Percentiles rank a stretch among this genome's conserved stretches.
phyloP scores from a whole-genome alignment of 208 protist genomes.

The Leishmania martiniquensis region DNA sequence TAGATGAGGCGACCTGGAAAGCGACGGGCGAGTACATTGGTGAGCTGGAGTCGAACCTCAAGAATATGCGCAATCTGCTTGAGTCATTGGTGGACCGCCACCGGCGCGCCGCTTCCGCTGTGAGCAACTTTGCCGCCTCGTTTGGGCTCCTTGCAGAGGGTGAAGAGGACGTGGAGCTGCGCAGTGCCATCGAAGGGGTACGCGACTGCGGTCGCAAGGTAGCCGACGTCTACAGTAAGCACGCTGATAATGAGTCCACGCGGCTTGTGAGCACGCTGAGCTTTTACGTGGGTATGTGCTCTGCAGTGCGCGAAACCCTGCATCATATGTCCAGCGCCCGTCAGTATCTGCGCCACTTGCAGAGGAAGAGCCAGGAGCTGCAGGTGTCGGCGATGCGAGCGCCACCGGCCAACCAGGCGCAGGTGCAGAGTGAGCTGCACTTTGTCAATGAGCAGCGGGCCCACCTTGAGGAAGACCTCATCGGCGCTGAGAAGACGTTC shows the following conservation, averaged over 20 bases:
- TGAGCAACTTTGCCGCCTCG: slow-evolving; percentile 34
- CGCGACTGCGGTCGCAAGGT: slow-evolving; percentile 67
- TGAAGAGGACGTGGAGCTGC: slow-evolving; percentile 58
- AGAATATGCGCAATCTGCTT: slow-evolving; percentile 32
- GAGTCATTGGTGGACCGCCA: slow-evolving; percentile 34
- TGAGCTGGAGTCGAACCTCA: slow-evolving; percentile 31
- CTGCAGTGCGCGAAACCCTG: slow-evolving; percentile 68
- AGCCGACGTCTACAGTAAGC: slow-evolving; percentile 51
- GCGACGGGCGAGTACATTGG: slow-evolving; percentile 31
- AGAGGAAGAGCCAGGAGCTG: slow-evolving; percentile 27
- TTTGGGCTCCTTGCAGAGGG: slow-evolving; percentile 41
- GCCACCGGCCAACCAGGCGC: slow-evolving; percentile 27
- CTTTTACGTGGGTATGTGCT: slow-evolving; percentile 88
- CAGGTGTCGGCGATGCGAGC: slow-evolving; percentile 32
- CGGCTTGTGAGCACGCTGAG: slow-evolving; percentile 82
- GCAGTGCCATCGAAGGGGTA: slow-evolving; percentile 53
- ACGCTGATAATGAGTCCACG: slow-evolving; percentile 69
- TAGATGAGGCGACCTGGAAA: slow-evolving; percentile 36
- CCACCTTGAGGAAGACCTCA: slow-evolving; percentile 36
- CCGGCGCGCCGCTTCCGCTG: slow-evolving; percentile 19
- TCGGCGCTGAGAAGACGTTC: slow-evolving; percentile 43
- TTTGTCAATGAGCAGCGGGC: slow-evolving; percentile 39
- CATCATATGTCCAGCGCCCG: slow-evolving; percentile 41
- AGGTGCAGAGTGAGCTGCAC: slow-evolving; percentile 39
- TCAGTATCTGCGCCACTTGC: slow-evolving; percentile 41